Conservation (phyloP, 2,329 filamentous ascomycete species). For the Hymenoscyphus repandus region DNA sequence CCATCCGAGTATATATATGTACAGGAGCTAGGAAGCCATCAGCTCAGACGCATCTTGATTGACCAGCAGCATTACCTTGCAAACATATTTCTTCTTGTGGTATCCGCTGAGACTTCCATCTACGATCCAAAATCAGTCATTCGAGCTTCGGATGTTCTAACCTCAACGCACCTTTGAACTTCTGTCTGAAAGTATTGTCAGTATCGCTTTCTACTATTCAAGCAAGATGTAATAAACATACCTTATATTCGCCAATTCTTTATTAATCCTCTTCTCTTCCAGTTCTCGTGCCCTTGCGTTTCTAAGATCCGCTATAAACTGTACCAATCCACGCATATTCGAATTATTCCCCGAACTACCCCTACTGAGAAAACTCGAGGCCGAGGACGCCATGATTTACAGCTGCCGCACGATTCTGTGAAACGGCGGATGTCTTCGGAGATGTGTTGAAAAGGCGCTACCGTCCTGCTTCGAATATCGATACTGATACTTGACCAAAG, state of each 20-base stretch:
- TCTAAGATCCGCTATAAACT: constrained; percentile 94
- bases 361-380: constrained; percentile 58
- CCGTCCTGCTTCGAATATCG: neutral
- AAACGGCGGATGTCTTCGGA: neutral
- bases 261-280: constrained; percentile 99
- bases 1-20: constrained; percentile 98
- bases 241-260: constrained; percentile 96
- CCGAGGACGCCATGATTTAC: constrained; percentile 29
- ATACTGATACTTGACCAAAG: neutral
- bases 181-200: constrained; percentile 55
- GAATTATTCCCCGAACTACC: constrained; percentile 56
- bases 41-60: constrained; percentile 6
- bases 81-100: constrained; percentile 99
- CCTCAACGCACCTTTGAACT: constrained; percentile 69
- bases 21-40: constrained; percentile 56
- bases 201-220: neutral
- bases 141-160: neutral
- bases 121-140: constrained; percentile 29
- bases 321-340: constrained; percentile 80
- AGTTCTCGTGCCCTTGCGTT: constrained; percentile 93
- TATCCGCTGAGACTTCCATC: constrained; percentile 91
- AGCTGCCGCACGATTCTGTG: neutral
- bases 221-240: constrained; percentile 34
- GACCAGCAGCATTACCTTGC: constrained; percentile 60
- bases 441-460: neutral